Conservation (phyloP, 169 alveolate genomes). For the Besnoitia besnoiti region DNA sequence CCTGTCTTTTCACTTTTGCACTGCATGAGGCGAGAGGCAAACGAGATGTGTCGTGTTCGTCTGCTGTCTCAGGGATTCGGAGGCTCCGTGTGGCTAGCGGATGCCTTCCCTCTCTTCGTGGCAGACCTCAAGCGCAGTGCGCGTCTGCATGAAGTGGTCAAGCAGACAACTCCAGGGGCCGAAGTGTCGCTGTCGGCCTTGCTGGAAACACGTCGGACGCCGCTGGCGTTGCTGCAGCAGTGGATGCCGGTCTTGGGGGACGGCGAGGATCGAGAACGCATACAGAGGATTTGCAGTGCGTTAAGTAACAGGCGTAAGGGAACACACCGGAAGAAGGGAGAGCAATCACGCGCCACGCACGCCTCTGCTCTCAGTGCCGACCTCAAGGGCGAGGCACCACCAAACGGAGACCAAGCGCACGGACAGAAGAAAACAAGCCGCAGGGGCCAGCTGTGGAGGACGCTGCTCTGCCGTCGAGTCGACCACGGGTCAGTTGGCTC, state of each 20-base stretch:
- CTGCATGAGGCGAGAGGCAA: not conserved
- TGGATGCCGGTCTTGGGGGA: not conserved
- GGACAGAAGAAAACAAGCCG: not conserved
- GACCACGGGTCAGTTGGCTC: not conserved
- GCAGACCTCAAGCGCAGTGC: not conserved
- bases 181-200: not conserved
- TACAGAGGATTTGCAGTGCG: not conserved
- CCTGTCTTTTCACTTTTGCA: not conserved
- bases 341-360: not conserved
- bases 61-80: slow-evolving; percentile 7
- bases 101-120: slow-evolving; percentile 1
- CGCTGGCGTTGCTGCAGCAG: not conserved
- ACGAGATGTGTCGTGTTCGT: too few species aligned
- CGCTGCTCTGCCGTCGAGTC: not conserved
- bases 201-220: not conserved
- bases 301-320: not conserved
- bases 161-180: not conserved
- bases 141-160: not conserved
- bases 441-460: not conserved
- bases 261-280: not conserved
- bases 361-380: not conserved
- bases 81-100: not conserved
- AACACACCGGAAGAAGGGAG: not conserved
- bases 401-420: not conserved
- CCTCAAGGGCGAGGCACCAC: too few species aligned